Base-by-base conservation (phyloP, 495 filamentous ascomycete species). In the Hyaloscypha variabilis region DNA sequence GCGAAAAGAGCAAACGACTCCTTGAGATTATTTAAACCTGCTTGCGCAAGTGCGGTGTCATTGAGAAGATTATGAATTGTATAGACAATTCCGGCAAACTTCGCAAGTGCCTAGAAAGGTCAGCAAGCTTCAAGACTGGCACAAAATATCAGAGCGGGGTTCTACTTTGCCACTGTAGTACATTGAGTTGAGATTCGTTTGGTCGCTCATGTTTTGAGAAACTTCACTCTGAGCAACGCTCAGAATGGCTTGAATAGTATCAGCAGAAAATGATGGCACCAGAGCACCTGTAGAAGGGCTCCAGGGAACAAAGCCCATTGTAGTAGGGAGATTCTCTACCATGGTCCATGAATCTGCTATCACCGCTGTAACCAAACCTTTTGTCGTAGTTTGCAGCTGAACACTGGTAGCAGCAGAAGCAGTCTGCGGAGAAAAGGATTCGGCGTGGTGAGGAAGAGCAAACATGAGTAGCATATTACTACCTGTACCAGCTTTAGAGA, bases 131-230 rank as follows among this genome's bases (percentile, higher is more conserved):
- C 17, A 58, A 29, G 8, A 58, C 24, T 39, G n/a, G 14, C n/a
- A 58, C n/a, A 30, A 21, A 21, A 23, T 29, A 63, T 61, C 60
- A 10, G 21, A 17, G 19, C n/a, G 10, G n/a, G n/a, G n/a, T n/a
- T n/a, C n/a, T 72, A 84, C 87, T 81, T 99, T 99, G 67, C 94
- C 94, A 67, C 90, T 89, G 73, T 91, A 99, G 76, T 99, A 99
- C 90, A 97, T 96, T 67, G 90, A 96, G 73, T 96, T 84, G 34
- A 93, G 81, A 65, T 95, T 84, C 5, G 87, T 87, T 72, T 96
- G 90, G 6, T 75, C 72, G 25, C 78, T 71, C 58, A 97, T 89
- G 70, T 94, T 83, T 73, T 96, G 86, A 10, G 82, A 76, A 0
- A 96, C 75, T 75, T 99, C 95, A 13, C 79, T 78, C 3, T 77